phyloP scores from a whole-genome alignment of 2,329 filamentous ascomycete species.

The Fusarium sp. region DNA sequence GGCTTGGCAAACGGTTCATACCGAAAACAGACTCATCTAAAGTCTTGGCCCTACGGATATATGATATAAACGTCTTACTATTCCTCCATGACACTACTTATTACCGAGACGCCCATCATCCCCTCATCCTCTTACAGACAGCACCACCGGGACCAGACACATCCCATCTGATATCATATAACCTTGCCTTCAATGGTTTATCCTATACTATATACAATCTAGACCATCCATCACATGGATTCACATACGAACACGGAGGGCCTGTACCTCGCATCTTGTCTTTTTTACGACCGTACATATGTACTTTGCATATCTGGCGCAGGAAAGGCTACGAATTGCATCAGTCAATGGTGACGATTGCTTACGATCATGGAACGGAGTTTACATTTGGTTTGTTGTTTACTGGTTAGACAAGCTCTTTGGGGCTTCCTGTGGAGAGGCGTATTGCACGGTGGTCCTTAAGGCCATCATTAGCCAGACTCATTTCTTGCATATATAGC shows the following conservation, averaged over 20 bases:
- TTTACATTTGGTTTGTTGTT: constrained; percentile 29
- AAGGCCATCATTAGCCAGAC: not conserved
- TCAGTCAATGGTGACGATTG: constrained; percentile 38
- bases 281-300: constrained; percentile 38
- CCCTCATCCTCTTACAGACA: not conserved
- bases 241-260: constrained; percentile 7
- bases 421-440: constrained; percentile 9
- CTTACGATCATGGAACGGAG: constrained; percentile 44
- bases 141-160: constrained; percentile 18
- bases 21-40: constrained; percentile 61
- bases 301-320: constrained; percentile 43
- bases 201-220: constrained; percentile 18
- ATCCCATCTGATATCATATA: constrained; percentile 14
- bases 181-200: not conserved
- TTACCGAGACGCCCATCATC: not conserved
- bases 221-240: constrained; percentile 11
- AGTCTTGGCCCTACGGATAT: constrained; percentile 14
- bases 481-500: constrained; percentile 22
- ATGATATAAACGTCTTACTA: constrained; percentile 1
- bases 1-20: constrained; percentile 62
- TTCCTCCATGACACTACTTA: not conserved
- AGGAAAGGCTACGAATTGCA: constrained; percentile 42
- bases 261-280: constrained; percentile 4
- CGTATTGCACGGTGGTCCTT: constrained; percentile 1
- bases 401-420: constrained; percentile 15